Conservation (phyloP, 2,329 filamentous ascomycete genomes). For the Xylaria sp. region DNA sequence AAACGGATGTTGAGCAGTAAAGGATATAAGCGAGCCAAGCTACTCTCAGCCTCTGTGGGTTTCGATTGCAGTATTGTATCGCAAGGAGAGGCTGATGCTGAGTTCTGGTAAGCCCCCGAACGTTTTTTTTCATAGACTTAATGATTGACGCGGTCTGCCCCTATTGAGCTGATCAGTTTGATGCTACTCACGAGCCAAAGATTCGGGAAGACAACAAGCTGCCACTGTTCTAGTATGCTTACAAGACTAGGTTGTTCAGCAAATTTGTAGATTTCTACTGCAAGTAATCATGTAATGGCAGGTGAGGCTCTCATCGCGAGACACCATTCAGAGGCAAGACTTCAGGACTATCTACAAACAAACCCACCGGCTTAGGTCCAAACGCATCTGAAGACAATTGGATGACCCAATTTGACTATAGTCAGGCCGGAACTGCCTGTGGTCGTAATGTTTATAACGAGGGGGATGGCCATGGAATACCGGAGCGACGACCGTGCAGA, state of each 20-base stretch:
- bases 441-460: no score
- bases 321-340: background rate
- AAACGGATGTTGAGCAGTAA: background rate
- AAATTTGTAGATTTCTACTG: background rate
- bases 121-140: background rate
- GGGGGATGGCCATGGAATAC: no score
- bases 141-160: background rate
- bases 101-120: no score
- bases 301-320: background rate
- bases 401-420: background rate
- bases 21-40: background rate
- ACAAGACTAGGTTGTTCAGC: background rate
- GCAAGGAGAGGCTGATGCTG: no score
- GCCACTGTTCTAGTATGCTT: background rate
- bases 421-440: no score
- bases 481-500: no score
- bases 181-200: background rate
- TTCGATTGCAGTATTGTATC: no score
- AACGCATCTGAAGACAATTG: background rate
- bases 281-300: background rate
- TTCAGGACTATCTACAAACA: background rate
- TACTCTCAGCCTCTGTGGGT: background rate
- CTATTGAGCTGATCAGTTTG: constrained; percentile 1
- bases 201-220: background rate
- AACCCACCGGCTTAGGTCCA: background rate